Base-by-base conservation (phyloP, 768 basidiomycete genomes). In the Aureoboletus auriporus region DNA sequence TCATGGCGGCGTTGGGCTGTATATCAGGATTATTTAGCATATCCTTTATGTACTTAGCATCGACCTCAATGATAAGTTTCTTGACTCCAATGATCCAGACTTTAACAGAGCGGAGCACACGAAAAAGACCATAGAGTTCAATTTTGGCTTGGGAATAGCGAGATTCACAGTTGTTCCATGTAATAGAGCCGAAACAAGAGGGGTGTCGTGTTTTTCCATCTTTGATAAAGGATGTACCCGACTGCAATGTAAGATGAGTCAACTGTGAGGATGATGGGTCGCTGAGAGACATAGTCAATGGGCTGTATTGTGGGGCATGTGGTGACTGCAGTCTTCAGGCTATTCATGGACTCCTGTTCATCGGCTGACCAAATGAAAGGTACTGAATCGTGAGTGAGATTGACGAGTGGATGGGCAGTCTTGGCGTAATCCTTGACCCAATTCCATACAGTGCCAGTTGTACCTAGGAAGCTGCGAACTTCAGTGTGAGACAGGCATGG, bases 131-230 rank as follows among this genome's bases (percentile, higher is more conserved):
- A 51, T 63, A 69, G 0, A 70, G 44, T 28, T 68, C 60, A 3
- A 66, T 26, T 43, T 69, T 68, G 0, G 56, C 30, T 20, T 64
- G 59, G 9, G 52, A 55, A 13, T 51, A 53, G 4, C 29, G 37
- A 1, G 8, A 58, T 12, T 54, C 46, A 1, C 2, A 6, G 6
- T 51, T 61, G 44, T 72, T 71, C 49, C 70, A 58, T 0, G 66
- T 53, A 5, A 77, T 70, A 0, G 70, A 76, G 0, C 72, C 64
- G 44, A 74, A 78, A 0, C 59, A 52, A 0, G 62, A 57, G 29
- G 65, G 73, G 6, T 56, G 53, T 0, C 58, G 50, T 5, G 27
- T 64, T 55, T 4, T 55, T 31, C 29, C 20, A 23, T 23, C 20
- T 23, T 23, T 73, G 69, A 2, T 30, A 49, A 1, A 74, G 49